phyloP scores from a whole-genome alignment of 208 protist species.

The Giardia muris region DNA sequence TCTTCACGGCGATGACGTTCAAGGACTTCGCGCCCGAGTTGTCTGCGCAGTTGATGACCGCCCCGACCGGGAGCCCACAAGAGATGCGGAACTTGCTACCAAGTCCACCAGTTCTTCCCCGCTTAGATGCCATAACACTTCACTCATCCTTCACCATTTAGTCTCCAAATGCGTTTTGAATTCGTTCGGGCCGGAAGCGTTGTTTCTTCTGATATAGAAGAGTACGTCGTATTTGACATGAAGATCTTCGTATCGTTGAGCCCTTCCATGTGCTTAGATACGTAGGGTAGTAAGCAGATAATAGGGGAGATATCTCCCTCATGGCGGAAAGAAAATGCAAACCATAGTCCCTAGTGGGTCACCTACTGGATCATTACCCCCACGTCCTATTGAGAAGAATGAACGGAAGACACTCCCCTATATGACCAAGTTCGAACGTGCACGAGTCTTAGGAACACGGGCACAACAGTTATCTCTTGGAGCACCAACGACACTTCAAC shows the following conservation, averaged over 20 bases:
- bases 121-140: constrained; percentile 23
- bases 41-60: constrained; percentile 97
- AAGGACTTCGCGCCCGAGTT: constrained; percentile 99
- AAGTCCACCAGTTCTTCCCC: constrained; percentile 45
- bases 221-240: no score
- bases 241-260: no score
- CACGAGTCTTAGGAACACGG: neutral
- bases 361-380: no score
- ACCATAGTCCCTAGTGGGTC: no score
- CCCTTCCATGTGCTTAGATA: no score
- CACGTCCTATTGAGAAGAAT: no score
- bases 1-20: constrained; percentile 94
- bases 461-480: constrained; percentile 13
- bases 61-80: constrained; percentile 85
- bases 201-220: no score
- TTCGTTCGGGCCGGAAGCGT: no score
- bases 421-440: constrained; percentile 27
- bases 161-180: neutral
- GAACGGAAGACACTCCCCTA: neutral
- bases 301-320: no score
- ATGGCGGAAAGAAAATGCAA: no score
- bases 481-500: neutral
- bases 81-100: constrained; percentile 89
- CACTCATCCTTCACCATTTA: neutral
- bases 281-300: no score